Evolutionary conservation across 208 protist genomes (phyloP), one percentile per base, ranked within the genome.

Genomic region (Polymyxa betae): DNA sequence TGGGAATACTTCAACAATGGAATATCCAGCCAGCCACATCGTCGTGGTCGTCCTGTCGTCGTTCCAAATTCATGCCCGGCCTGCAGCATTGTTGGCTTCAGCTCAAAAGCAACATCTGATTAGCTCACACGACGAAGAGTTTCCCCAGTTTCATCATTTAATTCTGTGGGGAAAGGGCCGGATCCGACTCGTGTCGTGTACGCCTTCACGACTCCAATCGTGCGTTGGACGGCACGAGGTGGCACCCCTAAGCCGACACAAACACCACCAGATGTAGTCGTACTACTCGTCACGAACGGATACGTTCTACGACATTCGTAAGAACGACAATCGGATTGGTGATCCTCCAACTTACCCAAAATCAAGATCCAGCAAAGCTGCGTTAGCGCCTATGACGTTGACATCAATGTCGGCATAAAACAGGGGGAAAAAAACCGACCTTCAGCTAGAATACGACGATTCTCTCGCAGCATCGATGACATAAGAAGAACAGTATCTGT

Each of bases 261-360:
- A 0, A 93, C 90, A 49, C 93, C 93, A 24, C 89, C 91, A 32
- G 91, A 77, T 44, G 89, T 94, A 32, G 94, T 91, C 20, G 78
- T 91, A 0, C 93, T 95, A 5, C 94, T 96, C 0, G 95, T 96
- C 1, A 96, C 95, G 77, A 93, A 96, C 68, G 95, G 95, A 88
- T 95, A 96, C 0, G 95, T 96, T n/a, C n/a, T n/a, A n/a, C n/a
- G n/a, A n/a, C n/a, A n/a, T n/a, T n/a, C n/a, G n/a, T n/a, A n/a
- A n/a, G n/a, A n/a, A n/a, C n/a, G n/a, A n/a, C n/a, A n/a, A n/a
- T n/a, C n/a, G n/a, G n/a, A 32, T 78, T 78, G 24, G 77, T 78
- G 29, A 88, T 29, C 29, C 54, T n/a, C n/a, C n/a, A n/a, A n/a
- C n/a, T n/a, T n/a, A n/a, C n/a, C 95, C 95, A 40, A 92, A 92